These are phyloP conservation scores for Xylaria hypoxylon DNA, from an alignment of 2,329 filamentous ascomycete species.

Conservation along the genomic window DNA sequence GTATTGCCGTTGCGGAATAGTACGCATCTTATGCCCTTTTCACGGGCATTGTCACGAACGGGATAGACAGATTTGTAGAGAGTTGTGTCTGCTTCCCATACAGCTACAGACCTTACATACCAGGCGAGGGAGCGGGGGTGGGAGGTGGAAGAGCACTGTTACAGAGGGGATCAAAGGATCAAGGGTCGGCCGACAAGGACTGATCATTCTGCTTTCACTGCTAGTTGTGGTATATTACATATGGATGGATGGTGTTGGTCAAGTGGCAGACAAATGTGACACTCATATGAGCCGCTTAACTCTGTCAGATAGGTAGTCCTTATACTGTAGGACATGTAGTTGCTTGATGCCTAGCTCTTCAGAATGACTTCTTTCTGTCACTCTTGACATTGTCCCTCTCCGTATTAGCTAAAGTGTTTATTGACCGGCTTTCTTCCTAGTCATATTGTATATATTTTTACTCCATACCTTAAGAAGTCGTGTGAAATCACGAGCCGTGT, in stretches of 20 bases:
- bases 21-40: constrained; percentile 5
- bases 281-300: constrained; percentile 16
- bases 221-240: constrained; percentile 41
- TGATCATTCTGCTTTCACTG: constrained; percentile 20
- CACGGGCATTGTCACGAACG: constrained; percentile 14
- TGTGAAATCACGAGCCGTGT: not conserved
- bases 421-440: not conserved
- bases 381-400: not conserved
- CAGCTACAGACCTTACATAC: constrained; percentile 17
- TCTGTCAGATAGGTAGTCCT: constrained; percentile 16
- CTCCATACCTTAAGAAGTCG: not conserved
- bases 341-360: constrained; percentile 9
- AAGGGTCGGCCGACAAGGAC: not conserved
- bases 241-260: constrained; percentile 20
- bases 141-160: not conserved
- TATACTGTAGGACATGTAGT: constrained; percentile 18
- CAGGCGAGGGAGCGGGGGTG: not conserved
- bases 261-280: not conserved
- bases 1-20: not conserved
- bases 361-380: not conserved
- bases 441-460: not conserved
- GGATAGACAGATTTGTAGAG: constrained; percentile 28
- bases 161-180: not conserved
- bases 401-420: not conserved
- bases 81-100: constrained; percentile 10